Conservation (phyloP, 1,284 basidiomycete genomes). For the Rhodotorula glutinis region DNA sequence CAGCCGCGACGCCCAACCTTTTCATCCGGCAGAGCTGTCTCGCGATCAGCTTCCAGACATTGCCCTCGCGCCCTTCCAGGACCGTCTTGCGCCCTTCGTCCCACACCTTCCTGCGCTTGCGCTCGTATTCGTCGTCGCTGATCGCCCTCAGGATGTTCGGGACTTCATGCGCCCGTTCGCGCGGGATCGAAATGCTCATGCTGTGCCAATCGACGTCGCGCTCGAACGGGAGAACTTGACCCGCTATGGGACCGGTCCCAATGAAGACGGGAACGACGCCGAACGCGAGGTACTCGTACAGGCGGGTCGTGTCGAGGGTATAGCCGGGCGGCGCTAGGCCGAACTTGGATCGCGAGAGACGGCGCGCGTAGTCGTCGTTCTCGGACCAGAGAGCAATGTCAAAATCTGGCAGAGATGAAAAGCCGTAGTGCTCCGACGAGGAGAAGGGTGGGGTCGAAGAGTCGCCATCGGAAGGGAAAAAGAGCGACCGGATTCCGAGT, state of each 20-base stretch:
- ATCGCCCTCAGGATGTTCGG: constrained; percentile 19
- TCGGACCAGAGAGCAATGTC: constrained; percentile 28
- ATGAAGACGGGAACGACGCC: constrained; percentile 39
- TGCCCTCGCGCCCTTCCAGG: constrained; percentile 24
- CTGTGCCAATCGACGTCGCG: constrained; percentile 25
- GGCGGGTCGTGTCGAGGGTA: constrained; percentile 35
- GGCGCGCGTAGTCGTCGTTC: constrained; percentile 28
- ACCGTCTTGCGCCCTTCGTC: constrained; percentile 26
- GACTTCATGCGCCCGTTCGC: constrained; percentile 22
- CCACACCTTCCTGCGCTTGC: constrained; percentile 26
- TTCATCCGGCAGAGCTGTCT: constrained; percentile 29
- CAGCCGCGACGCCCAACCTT: constrained; percentile 14
- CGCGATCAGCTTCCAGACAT: constrained; percentile 30
- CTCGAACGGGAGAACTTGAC: constrained; percentile 32
- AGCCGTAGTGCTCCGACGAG: constrained; percentile 13
- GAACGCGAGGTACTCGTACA: constrained; percentile 38
- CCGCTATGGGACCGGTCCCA: constrained; percentile 22
- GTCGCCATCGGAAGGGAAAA: constrained; percentile 27
- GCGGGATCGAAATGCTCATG: constrained; percentile 24
- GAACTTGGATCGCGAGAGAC: constrained; percentile 18
- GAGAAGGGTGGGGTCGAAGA: constrained; percentile 10
- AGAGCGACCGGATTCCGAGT: constrained; percentile 31
- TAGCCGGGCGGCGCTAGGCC: constrained; percentile 34
- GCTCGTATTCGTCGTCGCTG: constrained; percentile 23
- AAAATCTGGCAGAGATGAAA: constrained; percentile 27